Percentiles rank a stretch among this genome's conserved stretches.
These are phyloP conservation scores for Candida suzukii DNA, from an alignment of 805 yeast genomes.

Conservation along the genomic window DNA sequence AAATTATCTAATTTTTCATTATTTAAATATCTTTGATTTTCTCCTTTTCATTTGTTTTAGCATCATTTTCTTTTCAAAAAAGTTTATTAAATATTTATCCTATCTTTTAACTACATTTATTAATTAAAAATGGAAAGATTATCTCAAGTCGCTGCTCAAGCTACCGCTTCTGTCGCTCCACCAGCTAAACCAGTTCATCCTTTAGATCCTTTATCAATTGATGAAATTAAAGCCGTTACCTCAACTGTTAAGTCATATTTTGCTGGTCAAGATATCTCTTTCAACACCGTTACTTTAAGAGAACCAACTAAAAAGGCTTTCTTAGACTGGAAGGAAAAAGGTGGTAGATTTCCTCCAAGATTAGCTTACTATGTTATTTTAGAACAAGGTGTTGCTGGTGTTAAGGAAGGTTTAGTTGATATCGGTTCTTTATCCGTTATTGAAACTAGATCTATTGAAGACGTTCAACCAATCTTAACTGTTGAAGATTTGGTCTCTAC, in stretches of 20 bases:
- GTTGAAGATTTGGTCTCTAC: constrained; percentile 57
- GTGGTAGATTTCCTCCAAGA: constrained; percentile 60
- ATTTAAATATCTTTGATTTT: too few species aligned
- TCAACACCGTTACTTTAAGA: constrained; percentile 63
- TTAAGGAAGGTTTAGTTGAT: constrained; percentile 67
- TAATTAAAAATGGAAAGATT: constrained; percentile 70
- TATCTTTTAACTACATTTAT: neutral
- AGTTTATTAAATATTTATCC: neutral
- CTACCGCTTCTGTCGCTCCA: constrained; percentile 46
- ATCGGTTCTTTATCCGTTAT: constrained; percentile 40
- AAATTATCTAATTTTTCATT: too few species aligned
- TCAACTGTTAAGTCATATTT: constrained; percentile 41
- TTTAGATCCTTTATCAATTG: constrained; percentile 61
- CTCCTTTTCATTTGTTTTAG: neutral
- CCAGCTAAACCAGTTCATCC: constrained; percentile 59
- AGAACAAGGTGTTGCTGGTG: constrained; percentile 51
- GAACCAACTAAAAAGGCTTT: constrained; percentile 64
- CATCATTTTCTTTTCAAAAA: neutral
- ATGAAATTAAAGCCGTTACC: constrained; percentile 56
- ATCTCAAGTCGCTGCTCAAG: constrained; percentile 54
- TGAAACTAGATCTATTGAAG: constrained; percentile 41
- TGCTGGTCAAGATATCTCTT: constrained; percentile 37
- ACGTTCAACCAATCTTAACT: constrained; percentile 70
- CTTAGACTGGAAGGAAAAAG: constrained; percentile 57
- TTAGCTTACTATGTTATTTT: constrained; percentile 60